Base-by-base conservation (phyloP, 2,329 filamentous ascomycete species). In the Nothopassalora personata region DNA sequence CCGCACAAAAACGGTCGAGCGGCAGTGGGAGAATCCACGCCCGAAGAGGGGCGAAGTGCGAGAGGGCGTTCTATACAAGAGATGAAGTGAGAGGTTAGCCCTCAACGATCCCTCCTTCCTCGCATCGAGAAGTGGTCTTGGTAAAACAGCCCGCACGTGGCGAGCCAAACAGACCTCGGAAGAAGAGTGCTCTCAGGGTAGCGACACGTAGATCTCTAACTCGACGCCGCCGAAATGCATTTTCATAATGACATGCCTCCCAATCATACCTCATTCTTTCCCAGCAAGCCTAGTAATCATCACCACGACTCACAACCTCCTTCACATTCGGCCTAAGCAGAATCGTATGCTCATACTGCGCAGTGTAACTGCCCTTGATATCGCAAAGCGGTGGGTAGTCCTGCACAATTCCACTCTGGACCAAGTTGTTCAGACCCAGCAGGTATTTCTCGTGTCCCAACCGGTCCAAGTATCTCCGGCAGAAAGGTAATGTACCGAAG, bases 401-500 rank as follows among this genome's bases (percentile, higher is more conserved):
- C 46, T 86, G 80, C 3, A 87, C 74, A 19, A 87, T 77, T 0
- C 83, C 85, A 54, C 81, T 76, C 6, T 79, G 76, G 1, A 85
- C 77, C 27, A 87, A 76, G 39, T 76, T 79, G 58, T 84, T 85
- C 71, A 87, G 75, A 1, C 83, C 84, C 0, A 82, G 77, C 53
- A 84, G 70, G 63, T 87, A 87, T 33, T 79, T 78, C 48, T 85
- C 78, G 18, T 81, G 69, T 0, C 85, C 85, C n/a, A 87, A 73
- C n/a, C 83, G 79, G 47, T 87, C 84, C 30, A 87, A 77, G 62
- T 86, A 86, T 7, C 84, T 81, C 19, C 83, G 78, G 57, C 78
- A 85, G 67, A 86, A 87, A 1, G 84, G 81, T 30, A 87, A 66
- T 0, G 80, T 84, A 19, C 83, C 82, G 59, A 87, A 87, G 60